These are phyloP conservation scores for Dactylellina leptospora DNA, from an alignment of 2,329 filamentous ascomycete genomes.

Conservation along the genomic window DNA sequence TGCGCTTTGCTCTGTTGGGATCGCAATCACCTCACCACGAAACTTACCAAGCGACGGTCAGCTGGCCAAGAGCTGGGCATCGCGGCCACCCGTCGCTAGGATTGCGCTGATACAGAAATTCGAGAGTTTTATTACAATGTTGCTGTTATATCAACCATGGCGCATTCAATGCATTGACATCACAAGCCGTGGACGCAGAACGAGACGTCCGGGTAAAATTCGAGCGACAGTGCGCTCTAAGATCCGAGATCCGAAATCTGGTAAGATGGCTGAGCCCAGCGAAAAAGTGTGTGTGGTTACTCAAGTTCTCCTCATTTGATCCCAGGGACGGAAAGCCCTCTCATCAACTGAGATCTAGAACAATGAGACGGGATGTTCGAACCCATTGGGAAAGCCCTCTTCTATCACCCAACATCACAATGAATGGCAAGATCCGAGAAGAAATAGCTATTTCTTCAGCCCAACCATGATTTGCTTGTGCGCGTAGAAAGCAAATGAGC, in stretches of 20 bases:
- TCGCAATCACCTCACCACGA: conserved; percentile 22
- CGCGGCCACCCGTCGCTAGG: background rate
- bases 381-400: background rate
- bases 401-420: too few species aligned
- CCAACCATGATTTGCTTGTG: too few species aligned
- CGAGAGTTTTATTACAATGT: too few species aligned
- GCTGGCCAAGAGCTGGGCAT: conserved; percentile 23
- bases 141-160: conserved; percentile 1
- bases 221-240: conserved; percentile 6
- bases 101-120: too few species aligned
- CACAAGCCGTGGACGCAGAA: conserved; percentile 4
- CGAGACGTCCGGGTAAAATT: conserved; percentile 33
- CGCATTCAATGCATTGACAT: conserved; percentile 3
- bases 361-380: background rate
- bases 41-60: conserved; percentile 13
- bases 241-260: conserved; percentile 51
- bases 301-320: too few species aligned
- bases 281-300: too few species aligned
- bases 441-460: too few species aligned
- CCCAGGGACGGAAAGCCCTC: conserved; percentile 3
- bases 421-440: too few species aligned
- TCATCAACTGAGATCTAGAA: too few species aligned
- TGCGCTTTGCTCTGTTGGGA: background rate
- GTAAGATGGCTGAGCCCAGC: conserved; percentile 26
- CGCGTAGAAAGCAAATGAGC: too few species aligned